Evolutionary conservation across 768 basidiomycete species (phyloP), one percentile per base, ranked within the genome.

Genomic region (Sarcodon aspratus): DNA sequence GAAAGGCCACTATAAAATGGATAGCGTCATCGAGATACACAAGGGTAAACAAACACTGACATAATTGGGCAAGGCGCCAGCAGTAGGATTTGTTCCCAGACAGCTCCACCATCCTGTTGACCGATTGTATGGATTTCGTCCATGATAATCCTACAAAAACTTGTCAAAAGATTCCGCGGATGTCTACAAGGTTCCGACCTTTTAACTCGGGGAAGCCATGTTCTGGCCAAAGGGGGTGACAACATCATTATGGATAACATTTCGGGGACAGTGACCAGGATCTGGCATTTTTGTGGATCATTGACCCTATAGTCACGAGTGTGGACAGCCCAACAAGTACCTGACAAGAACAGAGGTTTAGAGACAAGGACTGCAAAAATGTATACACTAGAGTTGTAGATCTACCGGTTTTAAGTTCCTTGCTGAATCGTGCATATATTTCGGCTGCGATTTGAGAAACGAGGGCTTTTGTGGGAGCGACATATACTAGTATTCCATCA

Each of bases 11-110:
- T 83, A 40, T 9, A 50, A 15, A 47, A 32, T 40, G 10, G 38
- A 40, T 13, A 42, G 17, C n/a, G 36, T 33, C 46, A 31, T 38
- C 33, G 8, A 21, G 37, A 13, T n/a, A 10, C 36, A 15, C 15
- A 49, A 45, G 37, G 12, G 21, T 1, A n/a, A n/a, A 34, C 52
- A 21, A 45, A 13, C 42, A 64, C 75, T 36, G 36, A 83, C 82
- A 86, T 84, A 52, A 86, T 70, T 1, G 83, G 83, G 54, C 81
- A 83, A 15, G 81, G 80, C 8, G 82, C 76, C 11, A 86, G 63
- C 6, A 86, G 61, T 7, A 86, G 66, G n/a, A 84, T 79, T 55
- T 85, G 79, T 54, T 85, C 82, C 83, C 83, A 85, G 2, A 83
- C 76, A 0, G 78, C 67, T 2, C 84, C 84, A 1, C 77, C 79